phyloP scores from a whole-genome alignment of 495 filamentous ascomycete species.

The Penicilliopsis zonata region DNA sequence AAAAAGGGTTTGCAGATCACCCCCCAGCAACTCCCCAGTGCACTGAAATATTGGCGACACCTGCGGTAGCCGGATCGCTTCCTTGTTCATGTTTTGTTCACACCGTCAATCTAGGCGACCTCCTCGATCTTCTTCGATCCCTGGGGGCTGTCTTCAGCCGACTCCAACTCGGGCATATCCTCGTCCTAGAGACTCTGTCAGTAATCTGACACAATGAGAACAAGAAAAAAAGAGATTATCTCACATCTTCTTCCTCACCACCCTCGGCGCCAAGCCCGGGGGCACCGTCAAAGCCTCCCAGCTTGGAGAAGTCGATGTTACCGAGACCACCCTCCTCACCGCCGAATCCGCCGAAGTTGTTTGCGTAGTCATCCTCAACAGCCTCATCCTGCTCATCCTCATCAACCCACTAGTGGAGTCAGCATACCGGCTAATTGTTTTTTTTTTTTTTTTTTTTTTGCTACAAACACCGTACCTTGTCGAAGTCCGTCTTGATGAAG shows the following conservation, averaged over 20 bases:
- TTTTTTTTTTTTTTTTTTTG: too few species aligned
- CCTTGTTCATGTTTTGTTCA: too few species aligned
- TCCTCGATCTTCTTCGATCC: conserved; percentile 44
- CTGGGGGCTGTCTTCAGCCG: conserved; percentile 27
- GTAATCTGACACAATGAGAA: conserved; percentile 10
- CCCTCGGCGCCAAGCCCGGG: conserved; percentile 31
- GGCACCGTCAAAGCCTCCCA: conserved; percentile 45
- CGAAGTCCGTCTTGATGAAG: conserved; percentile 98
- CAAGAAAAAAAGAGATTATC: not conserved
- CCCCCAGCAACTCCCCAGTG: too few species aligned
- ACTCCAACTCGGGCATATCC: conserved; percentile 51
- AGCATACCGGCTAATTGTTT: too few species aligned
- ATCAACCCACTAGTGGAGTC: conserved; percentile 96
- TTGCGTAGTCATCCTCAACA: conserved; percentile 65
- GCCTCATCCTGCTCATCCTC: conserved; percentile 96
- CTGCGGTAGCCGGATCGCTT: too few species aligned
- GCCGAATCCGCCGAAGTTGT: conserved; percentile 57
- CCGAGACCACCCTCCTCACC: conserved; percentile 36
- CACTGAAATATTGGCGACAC: too few species aligned
- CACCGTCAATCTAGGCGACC: conserved; percentile 35
- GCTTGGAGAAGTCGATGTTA: conserved; percentile 64
- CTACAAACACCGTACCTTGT: conserved; percentile 64
- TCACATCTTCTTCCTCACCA: conserved; percentile 48
- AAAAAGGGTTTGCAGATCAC: too few species aligned
- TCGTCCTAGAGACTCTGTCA: conserved; percentile 32